Base-by-base conservation (phyloP, 2,329 filamentous ascomycete genomes). In the Thielaviopsis populi region DNA sequence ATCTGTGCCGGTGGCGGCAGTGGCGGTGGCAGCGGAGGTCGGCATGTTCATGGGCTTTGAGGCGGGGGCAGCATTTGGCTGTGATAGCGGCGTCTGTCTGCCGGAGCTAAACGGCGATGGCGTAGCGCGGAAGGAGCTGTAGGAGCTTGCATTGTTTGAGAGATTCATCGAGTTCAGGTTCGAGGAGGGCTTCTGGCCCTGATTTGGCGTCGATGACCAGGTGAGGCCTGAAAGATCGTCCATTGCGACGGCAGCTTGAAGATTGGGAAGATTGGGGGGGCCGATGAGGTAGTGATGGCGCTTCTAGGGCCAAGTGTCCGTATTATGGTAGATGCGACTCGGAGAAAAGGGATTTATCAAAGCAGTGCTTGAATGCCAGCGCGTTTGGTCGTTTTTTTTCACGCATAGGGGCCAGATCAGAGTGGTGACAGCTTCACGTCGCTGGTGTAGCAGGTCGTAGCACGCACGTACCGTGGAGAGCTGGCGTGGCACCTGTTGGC, bases 151-250 rank as follows among this genome's bases (percentile, higher is more conserved):
- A 71, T 75, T 73, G 65, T 76, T 69, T 59, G 77, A 74, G 66
- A 74, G 72, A 65, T 73, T 74, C 61, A 71, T 68, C 63, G 73
- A 74, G 59, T 70, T 69, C 66, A 72, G 72, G 54, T 67, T 67
- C 58, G 68, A 69, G 22, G 68, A 66, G 53, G 74, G 69, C 71
- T 80, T 78, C 67, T 73, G 71, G 67, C 64, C 69, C 71, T 69
- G 72, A 67, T 67, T 70, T 70, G 66, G 72, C 66, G 72, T 70
- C 59, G 75, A 70, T 61, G 80, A 80, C 82, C 82, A 86, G 73
- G 80, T 80, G 69, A 85, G 76, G 68, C 80, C 78, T 59, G 80
- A 78, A 59, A 85, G 79, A 73, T 86, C 82, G 69, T 85, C 80
- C 83, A 86, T 86, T 64, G 70, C 75, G 63, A 41, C 33, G 37